Evolutionary conservation across 2,329 filamentous ascomycete species (phyloP).

Genomic region (Cladobotryum mycophilum): DNA sequence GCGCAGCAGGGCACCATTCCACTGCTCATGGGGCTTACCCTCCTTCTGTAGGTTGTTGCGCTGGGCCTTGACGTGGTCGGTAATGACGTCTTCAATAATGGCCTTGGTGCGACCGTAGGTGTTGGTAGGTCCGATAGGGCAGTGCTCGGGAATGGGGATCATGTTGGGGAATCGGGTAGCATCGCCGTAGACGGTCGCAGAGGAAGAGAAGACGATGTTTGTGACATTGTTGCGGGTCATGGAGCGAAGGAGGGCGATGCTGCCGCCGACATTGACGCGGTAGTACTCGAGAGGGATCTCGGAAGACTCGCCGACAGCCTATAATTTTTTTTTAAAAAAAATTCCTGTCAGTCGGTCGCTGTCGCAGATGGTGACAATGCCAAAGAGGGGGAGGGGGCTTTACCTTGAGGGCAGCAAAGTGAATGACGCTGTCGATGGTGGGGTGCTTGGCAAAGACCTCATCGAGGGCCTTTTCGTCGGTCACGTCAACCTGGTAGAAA

Average conservation of each 20-base stretch:
- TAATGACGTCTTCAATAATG: conserved; percentile 85
- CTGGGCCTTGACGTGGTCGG: conserved; percentile 82
- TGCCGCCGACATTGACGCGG: conserved; percentile 91
- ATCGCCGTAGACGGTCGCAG: conserved; percentile 96
- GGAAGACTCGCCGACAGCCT: conserved; percentile 93
- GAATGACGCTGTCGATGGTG: conserved; percentile 95
- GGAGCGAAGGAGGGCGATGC: conserved; percentile 74
- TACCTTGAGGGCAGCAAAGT: conserved; percentile 96
- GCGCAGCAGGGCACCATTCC: conserved; percentile 87
- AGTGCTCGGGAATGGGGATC: conserved; percentile 97
- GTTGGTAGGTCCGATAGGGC: conserved; percentile 94
- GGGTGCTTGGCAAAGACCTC: conserved; percentile 84
- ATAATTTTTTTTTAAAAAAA: not conserved
- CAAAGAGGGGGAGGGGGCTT: conserved; percentile 13
- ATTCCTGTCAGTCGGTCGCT: conserved; percentile 11
- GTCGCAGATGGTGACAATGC: not conserved
- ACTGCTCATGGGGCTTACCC: conserved; percentile 70
- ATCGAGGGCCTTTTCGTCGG: conserved; percentile 75
- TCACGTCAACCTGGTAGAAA: conserved; percentile 85
- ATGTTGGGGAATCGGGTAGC: conserved; percentile 93
- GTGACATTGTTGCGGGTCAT: conserved; percentile 88
- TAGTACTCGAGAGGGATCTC: conserved; percentile 98
- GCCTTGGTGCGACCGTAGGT: conserved; percentile 97
- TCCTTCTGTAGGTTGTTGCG: conserved; percentile 75
- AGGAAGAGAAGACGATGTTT: conserved; percentile 98